Evolutionary conservation across 176 grass and related monocot genomes (phyloP).

Genomic region (Triticum timopheevii): DNA sequence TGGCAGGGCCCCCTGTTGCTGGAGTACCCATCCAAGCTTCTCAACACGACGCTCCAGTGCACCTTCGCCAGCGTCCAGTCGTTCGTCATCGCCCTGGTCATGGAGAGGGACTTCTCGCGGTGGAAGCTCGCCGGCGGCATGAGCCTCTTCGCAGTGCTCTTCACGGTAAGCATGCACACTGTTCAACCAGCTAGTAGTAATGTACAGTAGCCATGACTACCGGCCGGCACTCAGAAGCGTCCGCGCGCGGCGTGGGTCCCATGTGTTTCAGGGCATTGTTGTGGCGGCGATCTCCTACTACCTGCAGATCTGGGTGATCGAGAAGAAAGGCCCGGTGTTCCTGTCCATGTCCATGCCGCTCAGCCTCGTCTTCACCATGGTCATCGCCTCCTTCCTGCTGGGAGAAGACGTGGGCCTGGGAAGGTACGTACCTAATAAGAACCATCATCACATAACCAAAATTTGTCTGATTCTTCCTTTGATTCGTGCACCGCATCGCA

Average conservation of each 20-base stretch:
- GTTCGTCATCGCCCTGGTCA: constrained; percentile 44
- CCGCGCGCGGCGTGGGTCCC: background rate
- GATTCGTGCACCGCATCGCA: background rate
- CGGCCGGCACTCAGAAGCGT: background rate
- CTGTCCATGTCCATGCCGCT: constrained; percentile 63
- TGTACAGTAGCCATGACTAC: no score
- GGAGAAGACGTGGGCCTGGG: constrained; percentile 62
- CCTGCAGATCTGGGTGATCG: constrained; percentile 73
- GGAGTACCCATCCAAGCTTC: constrained; percentile 68
- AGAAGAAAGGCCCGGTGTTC: constrained; percentile 72
- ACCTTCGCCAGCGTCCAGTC: constrained; percentile 57
- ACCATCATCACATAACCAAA: background rate
- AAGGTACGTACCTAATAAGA: constrained; percentile 37
- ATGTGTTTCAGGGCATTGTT: constrained; percentile 48
- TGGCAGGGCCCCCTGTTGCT: constrained; percentile 51
- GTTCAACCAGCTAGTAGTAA: no score
- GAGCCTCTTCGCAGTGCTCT: constrained; percentile 45
- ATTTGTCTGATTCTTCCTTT: background rate
- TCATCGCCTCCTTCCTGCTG: constrained; percentile 51
- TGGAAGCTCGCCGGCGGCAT: constrained; percentile 64
- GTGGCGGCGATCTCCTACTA: constrained; percentile 54
- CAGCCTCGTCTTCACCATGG: constrained; percentile 63
- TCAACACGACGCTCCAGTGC: constrained; percentile 70
- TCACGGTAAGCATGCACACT: constrained; percentile 38
- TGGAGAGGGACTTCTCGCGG: constrained; percentile 66